Conservation (phyloP, 257 asterid genomes). For the Solanum chmielewskii region DNA sequence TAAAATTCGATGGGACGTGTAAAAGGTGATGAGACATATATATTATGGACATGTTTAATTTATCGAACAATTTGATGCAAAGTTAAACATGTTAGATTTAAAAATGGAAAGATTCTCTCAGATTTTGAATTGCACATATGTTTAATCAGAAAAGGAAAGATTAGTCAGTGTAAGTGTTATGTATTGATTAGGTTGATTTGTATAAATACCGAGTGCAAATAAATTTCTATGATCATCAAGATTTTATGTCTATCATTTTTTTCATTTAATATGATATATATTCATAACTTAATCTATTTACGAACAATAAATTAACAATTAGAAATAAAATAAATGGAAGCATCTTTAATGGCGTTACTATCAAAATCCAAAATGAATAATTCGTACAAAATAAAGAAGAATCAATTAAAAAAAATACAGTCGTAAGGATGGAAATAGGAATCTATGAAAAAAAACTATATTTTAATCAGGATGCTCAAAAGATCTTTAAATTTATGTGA, state of each 20-base stretch:
- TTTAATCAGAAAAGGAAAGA: neutral
- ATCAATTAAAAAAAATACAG: neutral
- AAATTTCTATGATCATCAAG: neutral
- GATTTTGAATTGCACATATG: neutral
- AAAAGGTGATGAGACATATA: neutral
- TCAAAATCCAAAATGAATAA: neutral
- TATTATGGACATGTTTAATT: neutral
- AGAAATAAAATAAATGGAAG: neutral
- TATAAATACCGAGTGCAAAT: neutral
- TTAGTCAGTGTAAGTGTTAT: too few species aligned
- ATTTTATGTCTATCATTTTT: neutral
- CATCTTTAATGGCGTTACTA: neutral
- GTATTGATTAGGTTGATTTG: neutral
- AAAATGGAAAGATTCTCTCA: neutral
- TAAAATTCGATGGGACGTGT: neutral
- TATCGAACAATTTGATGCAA: neutral
- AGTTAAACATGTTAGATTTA: neutral
- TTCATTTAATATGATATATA: neutral
- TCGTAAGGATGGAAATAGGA: neutral
- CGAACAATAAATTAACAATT: neutral
- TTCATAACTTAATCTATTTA: neutral
- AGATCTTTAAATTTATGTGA: neutral
- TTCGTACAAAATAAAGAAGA: neutral
- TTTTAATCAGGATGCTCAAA: neutral
- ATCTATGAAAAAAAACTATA: neutral